Base-by-base conservation (phyloP, 176 grass and related monocot species). In the Ampelocalamus luodianensis region DNA sequence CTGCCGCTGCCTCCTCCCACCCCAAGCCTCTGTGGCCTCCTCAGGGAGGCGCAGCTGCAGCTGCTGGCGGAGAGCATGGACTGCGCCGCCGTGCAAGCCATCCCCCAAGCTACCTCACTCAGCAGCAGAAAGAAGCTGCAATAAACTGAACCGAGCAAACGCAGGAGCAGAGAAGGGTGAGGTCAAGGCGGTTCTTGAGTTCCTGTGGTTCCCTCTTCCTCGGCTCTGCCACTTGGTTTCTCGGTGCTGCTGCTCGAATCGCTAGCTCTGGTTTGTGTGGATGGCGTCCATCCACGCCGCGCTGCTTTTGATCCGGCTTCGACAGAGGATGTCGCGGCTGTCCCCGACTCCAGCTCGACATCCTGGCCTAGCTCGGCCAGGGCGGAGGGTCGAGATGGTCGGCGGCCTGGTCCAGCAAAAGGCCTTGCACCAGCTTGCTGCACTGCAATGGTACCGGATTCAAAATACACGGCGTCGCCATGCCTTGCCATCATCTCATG, bases 81-180 rank as follows among this genome's bases (percentile, higher is more conserved):
- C 61, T 93, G 88, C 78, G 77, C 90, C 49, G 96, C 65, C 22
- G 87, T 88, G 91, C 88, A 92, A 60, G 93, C 90, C 97, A 96
- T 96, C 72, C 26, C 43, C 22, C 54, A 11, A 13, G 51, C 51
- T 20, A 20, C 18, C 53, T 23, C 55, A 53, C 65, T 18, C 39
- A 83, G 68, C 83, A 27, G 24, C 60, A 27, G 24, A 27, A 13
- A 62, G 58, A 5, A 34, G 32, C 32, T 34, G 32, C 32, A 34
- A 34, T 1, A 34, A 34, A 2, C 32, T 3, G 32, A 34, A 34
- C 32, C 32, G 2, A 34, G 32, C 32, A 2, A 34, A 34, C 32
- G 2, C 32, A 34, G 32, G 32, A 34, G 32, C 32, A 16, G n/a
- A 60, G 23, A 62, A 23, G 20, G 11, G 11, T n/a, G 55, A 58